Evolutionary conservation across 306 rosid genomes (phyloP).

Genomic region (Luffa acutangula): DNA sequence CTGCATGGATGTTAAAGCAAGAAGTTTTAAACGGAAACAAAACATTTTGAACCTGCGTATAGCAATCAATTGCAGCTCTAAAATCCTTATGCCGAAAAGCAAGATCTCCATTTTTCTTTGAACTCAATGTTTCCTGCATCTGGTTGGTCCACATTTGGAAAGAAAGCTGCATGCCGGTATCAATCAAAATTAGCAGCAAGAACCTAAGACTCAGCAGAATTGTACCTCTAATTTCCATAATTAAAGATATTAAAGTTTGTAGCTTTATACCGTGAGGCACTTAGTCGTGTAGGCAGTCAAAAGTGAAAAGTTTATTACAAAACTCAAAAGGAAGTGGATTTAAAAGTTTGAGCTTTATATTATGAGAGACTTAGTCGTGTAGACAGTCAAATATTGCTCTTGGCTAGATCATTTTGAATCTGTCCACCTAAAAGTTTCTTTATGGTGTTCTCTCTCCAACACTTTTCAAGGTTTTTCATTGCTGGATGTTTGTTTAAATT

Average conservation of each 20-base stretch:
- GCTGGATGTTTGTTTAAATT: too few relatives aligned
- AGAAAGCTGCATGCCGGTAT: slow-evolving; percentile 54
- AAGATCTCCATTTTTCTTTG: slow-evolving; percentile 86
- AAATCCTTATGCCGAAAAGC: slow-evolving; percentile 78
- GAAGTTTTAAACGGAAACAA: neutral
- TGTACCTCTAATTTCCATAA: neutral
- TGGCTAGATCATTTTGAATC: too few relatives aligned
- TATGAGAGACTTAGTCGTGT: too few relatives aligned
- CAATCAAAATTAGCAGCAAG: neutral
- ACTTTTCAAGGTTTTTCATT: too few relatives aligned
- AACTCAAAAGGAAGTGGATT: neutral
- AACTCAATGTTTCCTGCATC: slow-evolving; percentile 87
- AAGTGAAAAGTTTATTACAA: neutral
- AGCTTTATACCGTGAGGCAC: neutral
- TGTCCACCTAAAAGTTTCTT: too few relatives aligned
- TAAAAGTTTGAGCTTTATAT: neutral
- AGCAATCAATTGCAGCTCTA: slow-evolving; percentile 63
- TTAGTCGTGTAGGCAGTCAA: neutral
- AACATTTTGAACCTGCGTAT: slow-evolving; percentile 43
- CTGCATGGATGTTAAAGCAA: neutral
- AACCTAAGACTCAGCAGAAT: neutral
- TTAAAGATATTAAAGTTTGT: neutral
- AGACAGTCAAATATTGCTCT: too few relatives aligned
- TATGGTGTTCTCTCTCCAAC: too few relatives aligned
- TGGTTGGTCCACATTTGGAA: slow-evolving; percentile 99